phyloP scores from a whole-genome alignment of 164 flowering plant genomes.

The Amborella trichopoda region DNA sequence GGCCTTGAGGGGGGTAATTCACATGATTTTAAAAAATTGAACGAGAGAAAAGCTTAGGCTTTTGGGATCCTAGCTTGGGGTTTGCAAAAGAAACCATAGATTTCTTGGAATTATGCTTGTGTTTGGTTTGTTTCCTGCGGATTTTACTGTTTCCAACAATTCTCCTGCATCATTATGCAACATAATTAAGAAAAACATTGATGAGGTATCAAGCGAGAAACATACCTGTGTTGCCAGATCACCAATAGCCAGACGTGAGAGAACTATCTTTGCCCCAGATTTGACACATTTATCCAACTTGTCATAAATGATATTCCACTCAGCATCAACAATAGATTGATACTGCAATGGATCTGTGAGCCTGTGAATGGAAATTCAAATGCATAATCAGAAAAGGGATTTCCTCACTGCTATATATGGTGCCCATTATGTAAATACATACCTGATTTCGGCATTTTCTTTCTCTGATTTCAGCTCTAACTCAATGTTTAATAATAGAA shows the following conservation, averaged over 20 bases:
- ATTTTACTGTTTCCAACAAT: too few species aligned
- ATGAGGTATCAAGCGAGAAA: not conserved
- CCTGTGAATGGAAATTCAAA: constrained; percentile 39
- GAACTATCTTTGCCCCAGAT: constrained; percentile 92
- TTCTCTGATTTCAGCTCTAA: constrained; percentile 97
- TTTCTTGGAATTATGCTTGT: too few species aligned
- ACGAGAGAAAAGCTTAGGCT: too few species aligned
- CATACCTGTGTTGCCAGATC: constrained; percentile 93
- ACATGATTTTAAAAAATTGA: too few species aligned
- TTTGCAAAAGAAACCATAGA: too few species aligned
- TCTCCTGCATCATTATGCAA: too few species aligned
- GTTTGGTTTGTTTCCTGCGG: too few species aligned
- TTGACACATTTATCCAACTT: constrained; percentile 92
- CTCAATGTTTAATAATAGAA: constrained; percentile 79
- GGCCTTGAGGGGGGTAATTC: too few species aligned
- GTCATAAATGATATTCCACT: constrained; percentile 99
- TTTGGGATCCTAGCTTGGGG: too few species aligned
- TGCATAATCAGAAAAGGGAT: not conserved
- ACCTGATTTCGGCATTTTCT: constrained; percentile 99
- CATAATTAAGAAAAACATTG: too few species aligned
- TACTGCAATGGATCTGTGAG: constrained; percentile 91
- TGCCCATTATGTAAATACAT: not conserved
- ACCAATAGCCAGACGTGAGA: constrained; percentile 93
- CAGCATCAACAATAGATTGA: constrained; percentile 99
- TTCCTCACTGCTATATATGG: not conserved